Base-by-base conservation (phyloP, 1,139 yeast genomes). In the Meyerozyma athensensis region DNA sequence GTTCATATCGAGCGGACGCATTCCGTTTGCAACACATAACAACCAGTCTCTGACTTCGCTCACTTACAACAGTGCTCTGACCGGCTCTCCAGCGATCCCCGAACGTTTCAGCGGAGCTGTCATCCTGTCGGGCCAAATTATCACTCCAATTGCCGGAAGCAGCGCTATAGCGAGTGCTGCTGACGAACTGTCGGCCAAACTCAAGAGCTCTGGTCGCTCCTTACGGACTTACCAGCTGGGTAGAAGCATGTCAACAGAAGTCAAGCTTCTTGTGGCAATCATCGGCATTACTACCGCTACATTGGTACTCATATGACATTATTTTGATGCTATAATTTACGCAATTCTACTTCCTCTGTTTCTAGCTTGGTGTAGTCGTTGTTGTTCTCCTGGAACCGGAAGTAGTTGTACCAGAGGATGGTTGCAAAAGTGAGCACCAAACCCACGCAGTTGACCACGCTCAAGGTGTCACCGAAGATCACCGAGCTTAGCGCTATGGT, bases 361-460 rank as follows among this genome's bases (percentile, higher is more conserved):
- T 40, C 31, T 13, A 39, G 30, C 17, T 36, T 34, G 19, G 30
- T 24, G 26, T 48, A 43, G 26, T 36, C 45, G 16, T 40, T 43
- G n/a, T 22, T 49, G 30, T 57, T 52, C 40, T 67, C 66, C 16
- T 44, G 47, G 44, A 55, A 63, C 45, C 92, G 65, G 55, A 77
- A 80, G 48, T 72, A 71, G 55, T 90, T 90, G 60, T 92, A 92
- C 78, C 92, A 85, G 18, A 76, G 61, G 26, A 92, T 87, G 49
- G 92, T 95, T 12, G 71, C 52, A 38, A 90, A 65, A 0, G 97
- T 87, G n/a, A 89, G 63, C 1, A 72, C 45, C 50, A 92, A 70
- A 2, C 98, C 98, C n/a, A 84, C 41, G 41, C 78, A 63, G 58
- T 92, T 92, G 41, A 86, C 60, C 23, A 72, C 52, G 28, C 83